These are phyloP conservation scores for Euphorbia pulcherrima DNA, from an alignment of 345 rosid genomes.

Conservation along the genomic window DNA sequence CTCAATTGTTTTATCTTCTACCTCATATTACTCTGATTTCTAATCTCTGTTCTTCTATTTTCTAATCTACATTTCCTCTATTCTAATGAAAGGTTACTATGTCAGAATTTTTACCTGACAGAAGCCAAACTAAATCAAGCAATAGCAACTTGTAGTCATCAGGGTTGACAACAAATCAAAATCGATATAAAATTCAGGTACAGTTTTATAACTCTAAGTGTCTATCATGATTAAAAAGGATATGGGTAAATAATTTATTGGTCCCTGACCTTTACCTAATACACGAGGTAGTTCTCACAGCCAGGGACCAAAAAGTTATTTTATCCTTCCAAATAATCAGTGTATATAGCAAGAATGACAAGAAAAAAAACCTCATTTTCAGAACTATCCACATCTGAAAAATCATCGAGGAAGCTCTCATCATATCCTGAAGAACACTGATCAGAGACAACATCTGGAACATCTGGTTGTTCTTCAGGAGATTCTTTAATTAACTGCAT, in stretches of 20 bases:
- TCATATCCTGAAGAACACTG: conserved; percentile 45
- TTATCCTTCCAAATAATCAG: neutral
- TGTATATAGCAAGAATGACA: neutral
- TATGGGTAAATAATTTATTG: too few relatives aligned
- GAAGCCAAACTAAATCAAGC: neutral
- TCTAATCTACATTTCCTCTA: too few relatives aligned
- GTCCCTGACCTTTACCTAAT: too few relatives aligned
- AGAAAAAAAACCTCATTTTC: conserved; percentile 61
- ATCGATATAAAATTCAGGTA: neutral
- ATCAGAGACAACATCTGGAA: conserved; percentile 32
- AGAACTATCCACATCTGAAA: conserved; percentile 44
- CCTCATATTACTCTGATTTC: too few relatives aligned
- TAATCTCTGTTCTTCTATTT: too few relatives aligned
- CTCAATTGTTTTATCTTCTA: too few relatives aligned
- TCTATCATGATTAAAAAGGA: neutral
- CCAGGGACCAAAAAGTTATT: too few relatives aligned
- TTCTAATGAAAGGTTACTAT: too few relatives aligned
- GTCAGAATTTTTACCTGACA: too few relatives aligned
- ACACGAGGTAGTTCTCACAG: too few relatives aligned
- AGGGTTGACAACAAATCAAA: neutral
- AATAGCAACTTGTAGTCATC: neutral
- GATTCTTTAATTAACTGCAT: conserved; percentile 54
- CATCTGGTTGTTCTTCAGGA: conserved; percentile 31
- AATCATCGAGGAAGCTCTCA: conserved; percentile 43
- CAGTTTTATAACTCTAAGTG: neutral